Evolutionary conservation across 441 rosid species (phyloP).

Genomic region (Breynia disticha): DNA sequence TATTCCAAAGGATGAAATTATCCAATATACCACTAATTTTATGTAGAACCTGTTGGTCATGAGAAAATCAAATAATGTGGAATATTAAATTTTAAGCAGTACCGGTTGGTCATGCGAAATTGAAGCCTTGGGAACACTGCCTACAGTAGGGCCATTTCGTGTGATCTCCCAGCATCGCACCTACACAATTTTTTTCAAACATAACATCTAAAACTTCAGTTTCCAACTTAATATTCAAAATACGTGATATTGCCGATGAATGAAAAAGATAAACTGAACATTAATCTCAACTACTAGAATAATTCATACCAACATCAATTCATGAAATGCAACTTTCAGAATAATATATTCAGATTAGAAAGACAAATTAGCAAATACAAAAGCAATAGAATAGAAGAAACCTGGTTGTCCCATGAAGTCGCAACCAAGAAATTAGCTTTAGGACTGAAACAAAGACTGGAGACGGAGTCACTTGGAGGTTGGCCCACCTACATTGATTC

Average conservation of each 20-base stretch:
- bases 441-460: conserved; percentile 88
- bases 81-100: too few relatives aligned
- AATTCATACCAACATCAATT: too few relatives aligned
- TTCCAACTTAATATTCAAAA: neutral
- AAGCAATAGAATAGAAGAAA: conserved; percentile 17
- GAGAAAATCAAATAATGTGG: too few relatives aligned
- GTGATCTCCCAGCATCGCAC: conserved; percentile 92
- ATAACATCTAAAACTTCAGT: neutral
- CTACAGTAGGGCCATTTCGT: conserved; percentile 41
- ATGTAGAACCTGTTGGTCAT: conserved; percentile 80
- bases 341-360: too few relatives aligned
- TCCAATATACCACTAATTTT: neutral
- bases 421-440: conserved; percentile 80
- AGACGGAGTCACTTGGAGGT: conserved; percentile 75
- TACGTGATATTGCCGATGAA: too few relatives aligned
- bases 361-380: neutral
- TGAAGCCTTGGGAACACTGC: conserved; percentile 71
- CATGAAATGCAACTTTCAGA: too few relatives aligned
- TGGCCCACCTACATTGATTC: conserved; percentile 47
- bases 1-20: neutral
- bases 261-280: too few relatives aligned
- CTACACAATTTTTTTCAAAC: conserved; percentile 27
- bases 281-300: too few relatives aligned
- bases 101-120: conserved; percentile 94
- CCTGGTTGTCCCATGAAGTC: conserved; percentile 99